Percentiles rank a stretch among this genome's conserved stretches.
phyloP scores from a whole-genome alignment of 2,329 filamentous ascomycete genomes.

The Aspergillus ustus region DNA sequence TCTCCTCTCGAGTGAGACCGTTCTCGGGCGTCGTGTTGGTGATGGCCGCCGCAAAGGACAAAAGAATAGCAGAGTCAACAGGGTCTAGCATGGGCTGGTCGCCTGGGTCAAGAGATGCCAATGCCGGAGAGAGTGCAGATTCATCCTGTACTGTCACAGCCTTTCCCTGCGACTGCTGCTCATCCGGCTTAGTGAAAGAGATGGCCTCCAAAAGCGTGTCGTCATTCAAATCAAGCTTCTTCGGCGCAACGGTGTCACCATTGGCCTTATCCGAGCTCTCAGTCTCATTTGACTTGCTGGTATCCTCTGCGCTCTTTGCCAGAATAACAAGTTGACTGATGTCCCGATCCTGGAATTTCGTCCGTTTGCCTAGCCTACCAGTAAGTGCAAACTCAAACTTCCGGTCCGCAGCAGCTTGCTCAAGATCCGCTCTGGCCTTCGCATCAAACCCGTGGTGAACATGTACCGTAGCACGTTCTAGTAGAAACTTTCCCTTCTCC shows the following conservation, averaged over 20 bases:
- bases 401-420: slow-evolving; percentile 68
- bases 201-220: slow-evolving; percentile 92
- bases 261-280: slow-evolving; percentile 28
- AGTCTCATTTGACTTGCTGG: slow-evolving; percentile 19
- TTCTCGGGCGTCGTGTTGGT: slow-evolving; percentile 87
- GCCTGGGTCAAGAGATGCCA: slow-evolving; percentile 72
- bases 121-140: slow-evolving; percentile 60
- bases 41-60: slow-evolving; percentile 79
- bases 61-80: slow-evolving; percentile 85
- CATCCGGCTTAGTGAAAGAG: slow-evolving; percentile 67
- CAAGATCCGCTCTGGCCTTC: slow-evolving; percentile 73
- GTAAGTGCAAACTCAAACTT: slow-evolving; percentile 81
- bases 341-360: slow-evolving; percentile 49
- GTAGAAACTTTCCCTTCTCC: slow-evolving; percentile 70
- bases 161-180: slow-evolving; percentile 46
- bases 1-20: slow-evolving; percentile 88
- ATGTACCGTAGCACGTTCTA: slow-evolving; percentile 83
- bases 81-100: slow-evolving; percentile 81
- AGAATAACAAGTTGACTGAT: slow-evolving; percentile 88
- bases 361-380: slow-evolving; percentile 76
- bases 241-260: slow-evolving; percentile 56
- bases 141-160: slow-evolving; percentile 46
- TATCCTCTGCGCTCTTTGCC: slow-evolving; percentile 69
- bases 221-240: slow-evolving; percentile 80
- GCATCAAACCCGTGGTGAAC: slow-evolving; percentile 82